Evolutionary conservation across 176 grass and related monocot genomes (phyloP).

Genomic region (Dendrocalamus sinicus): DNA sequence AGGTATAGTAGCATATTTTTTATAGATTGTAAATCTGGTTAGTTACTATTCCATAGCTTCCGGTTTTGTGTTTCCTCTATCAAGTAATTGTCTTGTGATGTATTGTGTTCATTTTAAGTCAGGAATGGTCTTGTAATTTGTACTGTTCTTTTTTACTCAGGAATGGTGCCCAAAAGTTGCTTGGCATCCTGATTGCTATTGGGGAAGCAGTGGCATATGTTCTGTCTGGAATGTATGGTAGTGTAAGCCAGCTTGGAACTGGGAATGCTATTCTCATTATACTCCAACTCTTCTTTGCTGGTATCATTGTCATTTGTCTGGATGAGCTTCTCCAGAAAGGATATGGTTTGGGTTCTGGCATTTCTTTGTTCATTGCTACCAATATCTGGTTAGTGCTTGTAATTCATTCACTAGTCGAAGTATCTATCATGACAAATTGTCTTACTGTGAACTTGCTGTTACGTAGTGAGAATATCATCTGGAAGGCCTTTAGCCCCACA

Average conservation of each 20-base stretch:
- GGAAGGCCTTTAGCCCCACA: conserved; percentile 70
- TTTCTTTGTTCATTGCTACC: conserved; percentile 6
- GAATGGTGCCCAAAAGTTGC: conserved; percentile 61
- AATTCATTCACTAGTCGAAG: neutral
- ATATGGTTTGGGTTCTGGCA: neutral
- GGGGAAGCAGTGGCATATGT: too few species aligned
- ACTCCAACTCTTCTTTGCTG: conserved; percentile 40
- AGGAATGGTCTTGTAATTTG: neutral
- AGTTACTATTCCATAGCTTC: neutral
- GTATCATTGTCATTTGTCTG: conserved; percentile 49
- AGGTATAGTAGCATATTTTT: neutral
- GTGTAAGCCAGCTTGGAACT: too few species aligned
- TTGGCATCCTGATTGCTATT: conserved; percentile 55
- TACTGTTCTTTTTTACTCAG: conserved; percentile 8
- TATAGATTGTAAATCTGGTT: neutral
- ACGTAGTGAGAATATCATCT: conserved; percentile 63
- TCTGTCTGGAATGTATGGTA: too few species aligned
- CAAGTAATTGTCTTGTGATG: neutral
- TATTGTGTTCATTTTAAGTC: neutral
- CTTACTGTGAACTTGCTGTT: neutral
- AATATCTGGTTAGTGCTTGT: conserved; percentile 55
- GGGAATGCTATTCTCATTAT: too few species aligned
- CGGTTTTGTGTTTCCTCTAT: neutral
- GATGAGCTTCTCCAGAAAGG: neutral
- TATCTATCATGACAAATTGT: neutral